These are phyloP conservation scores for Cochlearia excelsa DNA, from an alignment of 345 rosid species.

Conservation along the genomic window DNA sequence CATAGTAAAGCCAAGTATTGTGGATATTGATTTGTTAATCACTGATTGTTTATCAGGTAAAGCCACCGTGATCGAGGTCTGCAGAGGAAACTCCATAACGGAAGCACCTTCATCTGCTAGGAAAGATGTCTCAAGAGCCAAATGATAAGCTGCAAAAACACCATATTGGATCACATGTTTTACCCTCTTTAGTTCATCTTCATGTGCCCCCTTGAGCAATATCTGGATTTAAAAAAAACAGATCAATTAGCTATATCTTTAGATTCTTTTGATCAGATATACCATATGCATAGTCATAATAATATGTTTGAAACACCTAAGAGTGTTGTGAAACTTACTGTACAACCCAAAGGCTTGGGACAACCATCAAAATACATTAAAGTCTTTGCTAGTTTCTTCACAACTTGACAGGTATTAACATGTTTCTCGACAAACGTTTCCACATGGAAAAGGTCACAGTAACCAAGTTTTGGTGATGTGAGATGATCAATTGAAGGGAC, in stretches of 20 bases:
- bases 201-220: constrained; percentile 86
- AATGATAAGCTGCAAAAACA: constrained; percentile 96
- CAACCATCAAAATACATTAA: constrained; percentile 95
- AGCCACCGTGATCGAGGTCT: constrained; percentile 78
- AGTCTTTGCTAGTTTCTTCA: constrained; percentile 71
- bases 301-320: constrained; percentile 12
- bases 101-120: constrained; percentile 98
- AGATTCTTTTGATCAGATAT: constrained; percentile 9
- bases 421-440: constrained; percentile 79
- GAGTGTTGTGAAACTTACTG: constrained; percentile 61
- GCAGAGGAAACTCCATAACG: constrained; percentile 82
- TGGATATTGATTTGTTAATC: constrained; percentile 79
- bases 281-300: constrained; percentile 18
- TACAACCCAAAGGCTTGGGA: constrained; percentile 92
- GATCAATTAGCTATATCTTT: constrained; percentile 28
- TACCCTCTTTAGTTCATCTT: constrained; percentile 87
- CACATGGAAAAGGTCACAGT: constrained; percentile 81
- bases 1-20: constrained; percentile 69
- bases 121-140: constrained; percentile 97
- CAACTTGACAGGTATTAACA: constrained; percentile 70
- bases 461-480: constrained; percentile 73
- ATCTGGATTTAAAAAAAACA: constrained; percentile 67
- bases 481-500: constrained; percentile 92
- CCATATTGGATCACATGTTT: constrained; percentile 97
- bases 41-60: constrained; percentile 74